phyloP scores from a whole-genome alignment of 2,329 filamentous ascomycete species.

The Aspergillus candidus region DNA sequence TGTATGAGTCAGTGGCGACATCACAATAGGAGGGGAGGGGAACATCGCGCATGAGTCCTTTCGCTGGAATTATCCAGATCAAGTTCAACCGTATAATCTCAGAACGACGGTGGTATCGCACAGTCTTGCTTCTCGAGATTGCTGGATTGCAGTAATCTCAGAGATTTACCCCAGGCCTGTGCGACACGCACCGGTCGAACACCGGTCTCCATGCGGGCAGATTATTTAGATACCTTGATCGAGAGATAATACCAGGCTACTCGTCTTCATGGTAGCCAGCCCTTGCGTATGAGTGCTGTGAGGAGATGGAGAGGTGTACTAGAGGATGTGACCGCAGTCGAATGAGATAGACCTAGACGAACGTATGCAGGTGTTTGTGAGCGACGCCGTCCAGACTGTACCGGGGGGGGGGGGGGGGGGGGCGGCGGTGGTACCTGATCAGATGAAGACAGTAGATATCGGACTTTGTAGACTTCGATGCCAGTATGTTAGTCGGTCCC shows the following conservation, averaged over 20 bases:
- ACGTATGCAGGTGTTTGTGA: constrained; percentile 1
- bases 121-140: not conserved
- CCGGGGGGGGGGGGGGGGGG: too few species aligned
- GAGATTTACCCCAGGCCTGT: not conserved
- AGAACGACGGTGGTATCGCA: constrained; percentile 27
- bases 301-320: constrained; percentile 25
- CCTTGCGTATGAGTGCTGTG: constrained; percentile 10
- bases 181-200: constrained; percentile 24
- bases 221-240: constrained; percentile 40
- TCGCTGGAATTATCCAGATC: constrained; percentile 43
- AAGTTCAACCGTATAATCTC: constrained; percentile 43
- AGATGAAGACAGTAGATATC: too few species aligned
- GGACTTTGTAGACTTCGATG: not conserved
- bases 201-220: constrained; percentile 38
- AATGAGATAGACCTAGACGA: constrained; percentile 6
- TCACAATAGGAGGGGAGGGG: constrained; percentile 1
- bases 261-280: constrained; percentile 33
- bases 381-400: not conserved
- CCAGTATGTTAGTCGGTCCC: not conserved
- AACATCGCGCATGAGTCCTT: constrained; percentile 37
- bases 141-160: too few species aligned
- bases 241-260: constrained; percentile 34
- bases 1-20: constrained; percentile 17
- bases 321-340: constrained; percentile 11
- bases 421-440: too few species aligned